phyloP scores from a whole-genome alignment of 176 grass and related monocot genomes.

The Hsuehochloa calcarea region DNA sequence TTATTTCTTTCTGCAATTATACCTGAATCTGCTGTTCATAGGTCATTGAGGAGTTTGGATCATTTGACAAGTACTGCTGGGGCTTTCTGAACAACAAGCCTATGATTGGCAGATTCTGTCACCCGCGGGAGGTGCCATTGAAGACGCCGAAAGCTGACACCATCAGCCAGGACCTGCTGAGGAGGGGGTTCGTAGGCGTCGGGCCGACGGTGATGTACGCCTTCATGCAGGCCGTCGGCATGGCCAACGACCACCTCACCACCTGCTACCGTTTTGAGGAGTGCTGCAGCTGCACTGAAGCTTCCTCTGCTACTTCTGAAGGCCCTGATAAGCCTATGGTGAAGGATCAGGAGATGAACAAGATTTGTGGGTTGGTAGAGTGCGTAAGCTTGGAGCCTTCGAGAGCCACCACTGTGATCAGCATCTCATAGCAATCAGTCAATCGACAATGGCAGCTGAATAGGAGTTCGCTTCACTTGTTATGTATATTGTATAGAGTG shows the following conservation, averaged over 20 bases:
- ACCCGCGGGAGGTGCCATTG: conserved; percentile 75
- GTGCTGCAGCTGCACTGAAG: conserved; percentile 38
- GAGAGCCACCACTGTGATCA: conserved; percentile 30
- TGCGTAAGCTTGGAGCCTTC: conserved; percentile 37
- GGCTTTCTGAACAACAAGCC: conserved; percentile 74
- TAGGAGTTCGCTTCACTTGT: not conserved
- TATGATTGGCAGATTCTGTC: conserved; percentile 56
- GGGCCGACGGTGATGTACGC: conserved; percentile 87
- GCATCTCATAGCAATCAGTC: conserved; percentile 47
- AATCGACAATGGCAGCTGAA: not conserved
- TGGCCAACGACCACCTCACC: conserved; percentile 90
- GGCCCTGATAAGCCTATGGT: not conserved
- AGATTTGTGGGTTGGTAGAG: conserved; percentile 33
- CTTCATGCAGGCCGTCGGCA: conserved; percentile 96
- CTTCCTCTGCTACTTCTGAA: not conserved
- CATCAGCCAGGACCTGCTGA: conserved; percentile 85
- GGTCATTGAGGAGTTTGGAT: conserved; percentile 91
- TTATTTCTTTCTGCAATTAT: conserved; percentile 18
- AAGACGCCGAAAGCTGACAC: conserved; percentile 80
- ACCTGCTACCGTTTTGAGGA: conserved; percentile 74
- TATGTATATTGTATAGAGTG: not conserved
- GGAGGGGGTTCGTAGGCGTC: conserved; percentile 75
- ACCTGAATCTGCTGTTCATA: conserved; percentile 41
- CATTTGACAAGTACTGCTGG: conserved; percentile 90
- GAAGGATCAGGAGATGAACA: conserved; percentile 42